Evolutionary conservation across 257 asterid species (phyloP).

Genomic region (Paulownia fortunei): DNA sequence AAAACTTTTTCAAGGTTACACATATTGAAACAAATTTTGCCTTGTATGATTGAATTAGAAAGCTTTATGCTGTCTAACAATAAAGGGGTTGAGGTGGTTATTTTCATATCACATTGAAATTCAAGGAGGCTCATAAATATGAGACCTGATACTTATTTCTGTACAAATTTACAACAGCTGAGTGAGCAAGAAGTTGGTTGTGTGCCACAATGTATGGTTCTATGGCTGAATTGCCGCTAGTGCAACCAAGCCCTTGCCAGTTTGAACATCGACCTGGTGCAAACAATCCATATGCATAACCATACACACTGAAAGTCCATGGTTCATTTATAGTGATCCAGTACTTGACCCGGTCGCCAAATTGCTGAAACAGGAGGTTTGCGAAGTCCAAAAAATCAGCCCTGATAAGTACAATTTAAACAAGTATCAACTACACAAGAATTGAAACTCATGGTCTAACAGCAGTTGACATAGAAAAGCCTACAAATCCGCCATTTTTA

Average conservation of each 20-base stretch:
- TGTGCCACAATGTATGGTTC: conserved; percentile 65
- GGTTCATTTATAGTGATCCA: conserved; percentile 72
- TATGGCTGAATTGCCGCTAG: conserved; percentile 49
- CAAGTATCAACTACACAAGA: not conserved
- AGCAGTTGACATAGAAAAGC: not conserved
- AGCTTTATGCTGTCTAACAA: not conserved
- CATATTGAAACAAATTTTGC: not conserved
- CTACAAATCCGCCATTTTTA: not conserved
- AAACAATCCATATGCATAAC: conserved; percentile 42
- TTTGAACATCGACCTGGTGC: conserved; percentile 66
- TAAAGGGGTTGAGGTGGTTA: no score
- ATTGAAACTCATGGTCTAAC: not conserved
- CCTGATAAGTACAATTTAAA: conserved; percentile 31
- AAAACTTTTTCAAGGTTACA: not conserved
- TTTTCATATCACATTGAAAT: not conserved
- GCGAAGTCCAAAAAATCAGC: conserved; percentile 47
- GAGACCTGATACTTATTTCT: conserved; percentile 51
- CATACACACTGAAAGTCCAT: conserved; percentile 42
- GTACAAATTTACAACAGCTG: conserved; percentile 49
- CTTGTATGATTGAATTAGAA: not conserved
- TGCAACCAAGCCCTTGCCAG: conserved; percentile 42
- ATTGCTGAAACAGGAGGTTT: conserved; percentile 48
- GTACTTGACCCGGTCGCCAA: conserved; percentile 63
- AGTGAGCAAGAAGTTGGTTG: conserved; percentile 57
- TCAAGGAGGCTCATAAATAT: not conserved